Evolutionary conservation across 148 eudicot species (phyloP).

Genomic region (Beta vulgaris): DNA sequence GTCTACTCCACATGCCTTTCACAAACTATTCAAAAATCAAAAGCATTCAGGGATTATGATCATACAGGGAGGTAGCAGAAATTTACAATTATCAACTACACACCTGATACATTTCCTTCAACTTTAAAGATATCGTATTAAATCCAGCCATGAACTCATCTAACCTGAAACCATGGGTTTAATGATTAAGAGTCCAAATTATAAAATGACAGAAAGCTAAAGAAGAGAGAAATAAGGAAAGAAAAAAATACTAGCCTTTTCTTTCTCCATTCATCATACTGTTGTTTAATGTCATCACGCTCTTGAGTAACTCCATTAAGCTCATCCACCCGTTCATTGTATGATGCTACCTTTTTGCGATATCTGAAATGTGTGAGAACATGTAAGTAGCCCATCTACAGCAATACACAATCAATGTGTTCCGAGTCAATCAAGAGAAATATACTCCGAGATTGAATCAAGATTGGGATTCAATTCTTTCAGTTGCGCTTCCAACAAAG

Average conservation of each 20-base stretch:
- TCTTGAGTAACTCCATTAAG: slow-evolving; percentile 73
- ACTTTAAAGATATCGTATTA: slow-evolving; percentile 81
- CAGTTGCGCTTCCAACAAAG: slow-evolving; percentile 82
- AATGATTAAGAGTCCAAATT: neutral
- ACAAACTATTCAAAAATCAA: neutral
- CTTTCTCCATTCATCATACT: slow-evolving; percentile 92
- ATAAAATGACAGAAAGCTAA: neutral
- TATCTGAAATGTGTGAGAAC: slow-evolving; percentile 42
- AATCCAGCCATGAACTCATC: slow-evolving; percentile 99
- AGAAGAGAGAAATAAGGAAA: slow-evolving; percentile 1
- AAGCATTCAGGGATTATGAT: neutral
- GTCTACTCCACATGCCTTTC: slow-evolving; percentile 1
- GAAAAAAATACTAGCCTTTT: slow-evolving; percentile 50
- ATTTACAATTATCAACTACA: slow-evolving; percentile 4
- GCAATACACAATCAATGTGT: slow-evolving; percentile 12
- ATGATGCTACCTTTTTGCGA: slow-evolving; percentile 63
- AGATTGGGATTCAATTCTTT: slow-evolving; percentile 98
- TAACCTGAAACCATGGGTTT: slow-evolving; percentile 52
- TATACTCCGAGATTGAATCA: slow-evolving; percentile 92
- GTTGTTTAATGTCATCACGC: slow-evolving; percentile 86
- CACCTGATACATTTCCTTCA: slow-evolving; percentile 99
- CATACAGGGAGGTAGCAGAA: neutral
- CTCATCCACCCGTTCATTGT: slow-evolving; percentile 85
- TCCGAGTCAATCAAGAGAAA: neutral
- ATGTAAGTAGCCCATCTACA: slow-evolving; percentile 12